Base-by-base conservation (phyloP, 2,329 filamentous ascomycete genomes). In the Mariannaea elegans region DNA sequence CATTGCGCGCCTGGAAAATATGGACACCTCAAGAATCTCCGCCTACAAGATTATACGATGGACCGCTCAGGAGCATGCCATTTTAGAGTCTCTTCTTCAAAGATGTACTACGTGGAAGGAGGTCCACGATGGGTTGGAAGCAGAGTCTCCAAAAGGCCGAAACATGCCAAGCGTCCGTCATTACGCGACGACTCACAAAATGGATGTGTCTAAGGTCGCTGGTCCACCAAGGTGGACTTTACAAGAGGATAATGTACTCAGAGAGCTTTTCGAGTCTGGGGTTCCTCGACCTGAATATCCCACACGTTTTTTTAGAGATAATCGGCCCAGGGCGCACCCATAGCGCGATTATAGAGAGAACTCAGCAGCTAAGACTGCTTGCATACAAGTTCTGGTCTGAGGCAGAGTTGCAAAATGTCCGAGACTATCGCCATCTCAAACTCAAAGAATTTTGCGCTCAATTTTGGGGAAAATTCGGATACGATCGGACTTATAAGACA, bases 201-300 rank as follows among this genome's bases (percentile, higher is more conserved):
- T 49, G 46, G 46, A 50, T 39, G 18, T 50, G 47, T 39, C 32
- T 16, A 50, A 14, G 27, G 45, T 48, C 46, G 8, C 46, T 38
- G 31, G 46, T 49, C 32, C 32, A 36, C 14, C 46, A 49, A 49
- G n/a, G 46, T 49, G 31, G 29, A 49, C 29, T 38, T 49, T 49
- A 16, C 29, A 49, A 49, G 46, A 49, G 31, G 46, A 49, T 38
- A 49, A 49, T 31, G n/a, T 49, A 49, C 46, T 49, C 46, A 36
- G 46, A 49, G 46, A 49, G 44, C 16, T 46, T 46, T 46, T 46
- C 16, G 24, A 46, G 3, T 46, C 44, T 16, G 44, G 44, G 9
- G 44, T 46, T 19, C 44, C 44, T 19, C 44, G 44, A 46, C 24
- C 27, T 19, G 44, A 46, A 12, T 46, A 32, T 19, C 23, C 27